Conservation (phyloP, 2,329 filamentous ascomycete species). For the Hypomyces rosellus region DNA sequence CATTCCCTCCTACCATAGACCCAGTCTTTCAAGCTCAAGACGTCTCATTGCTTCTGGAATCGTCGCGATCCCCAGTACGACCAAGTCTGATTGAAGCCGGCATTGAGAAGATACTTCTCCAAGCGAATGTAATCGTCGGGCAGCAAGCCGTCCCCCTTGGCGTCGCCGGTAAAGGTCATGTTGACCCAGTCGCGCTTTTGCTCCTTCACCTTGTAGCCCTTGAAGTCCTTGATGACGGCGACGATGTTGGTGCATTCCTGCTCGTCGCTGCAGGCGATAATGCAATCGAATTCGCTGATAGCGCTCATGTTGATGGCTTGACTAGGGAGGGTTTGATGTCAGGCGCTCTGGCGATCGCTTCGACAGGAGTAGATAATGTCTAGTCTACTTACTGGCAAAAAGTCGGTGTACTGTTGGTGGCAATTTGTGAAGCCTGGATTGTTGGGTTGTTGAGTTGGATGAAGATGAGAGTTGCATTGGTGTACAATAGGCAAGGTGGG, state of each 20-base stretch:
- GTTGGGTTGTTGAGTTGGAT: too few relatives aligned
- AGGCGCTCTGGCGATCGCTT: too few relatives aligned
- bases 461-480: too few relatives aligned
- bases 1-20: background rate
- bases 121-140: background rate
- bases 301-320: background rate
- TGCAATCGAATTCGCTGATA: constrained; percentile 3
- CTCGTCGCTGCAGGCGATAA: background rate
- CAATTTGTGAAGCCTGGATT: too few relatives aligned
- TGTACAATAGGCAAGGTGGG: too few relatives aligned
- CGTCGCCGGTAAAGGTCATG: background rate
- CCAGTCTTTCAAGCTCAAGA: background rate
- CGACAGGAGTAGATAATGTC: too few relatives aligned
- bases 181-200: constrained; percentile 1
- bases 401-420: too few relatives aligned
- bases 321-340: too few relatives aligned
- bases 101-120: background rate
- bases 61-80: constrained; percentile 1
- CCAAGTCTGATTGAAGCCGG: background rate
- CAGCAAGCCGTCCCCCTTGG: background rate
- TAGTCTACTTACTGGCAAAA: too few relatives aligned
- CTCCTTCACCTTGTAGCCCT: background rate
- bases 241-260: background rate
- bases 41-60: background rate
- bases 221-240: background rate